phyloP scores from a whole-genome alignment of 2,329 filamentous ascomycete genomes.

The Escovopsis weberi region DNA sequence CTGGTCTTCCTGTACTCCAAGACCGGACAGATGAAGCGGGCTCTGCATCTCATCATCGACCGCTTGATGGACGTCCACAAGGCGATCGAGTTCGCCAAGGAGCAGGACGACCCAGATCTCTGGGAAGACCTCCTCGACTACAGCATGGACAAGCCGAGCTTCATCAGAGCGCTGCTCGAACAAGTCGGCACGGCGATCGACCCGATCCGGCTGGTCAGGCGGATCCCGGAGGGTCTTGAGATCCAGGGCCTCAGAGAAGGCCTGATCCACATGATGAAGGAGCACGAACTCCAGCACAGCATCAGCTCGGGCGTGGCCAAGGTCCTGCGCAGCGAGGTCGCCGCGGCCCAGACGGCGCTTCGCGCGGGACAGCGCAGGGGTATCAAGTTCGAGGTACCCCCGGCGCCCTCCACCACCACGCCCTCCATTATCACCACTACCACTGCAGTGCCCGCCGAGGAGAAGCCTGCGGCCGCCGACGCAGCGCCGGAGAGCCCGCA shows the following conservation, averaged over 20 bases:
- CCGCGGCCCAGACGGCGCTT: constrained; percentile 65
- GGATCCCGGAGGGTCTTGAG: constrained; percentile 85
- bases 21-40: constrained; percentile 84
- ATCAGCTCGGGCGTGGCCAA: constrained; percentile 82
- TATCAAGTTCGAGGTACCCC: constrained; percentile 71
- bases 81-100: constrained; percentile 87
- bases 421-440: too few relatives aligned
- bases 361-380: constrained; percentile 68
- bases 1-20: constrained; percentile 94
- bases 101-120: constrained; percentile 78
- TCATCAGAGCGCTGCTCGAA: constrained; percentile 82
- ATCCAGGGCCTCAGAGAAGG: constrained; percentile 84
- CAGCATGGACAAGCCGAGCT: constrained; percentile 92
- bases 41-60: constrained; percentile 84
- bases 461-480: constrained; percentile 20
- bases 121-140: constrained; percentile 94
- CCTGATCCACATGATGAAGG: constrained; percentile 78
- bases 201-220: constrained; percentile 74
- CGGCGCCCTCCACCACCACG: constrained; percentile 15
- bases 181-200: constrained; percentile 91
- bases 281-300: constrained; percentile 88
- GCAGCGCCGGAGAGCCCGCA: constrained; percentile 8
- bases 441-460: constrained; percentile 11
- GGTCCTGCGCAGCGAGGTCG: constrained; percentile 78
- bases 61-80: constrained; percentile 82